Evolutionary conservation across 768 basidiomycete species (phyloP).

Genomic region (Paxillus rubicundulus): DNA sequence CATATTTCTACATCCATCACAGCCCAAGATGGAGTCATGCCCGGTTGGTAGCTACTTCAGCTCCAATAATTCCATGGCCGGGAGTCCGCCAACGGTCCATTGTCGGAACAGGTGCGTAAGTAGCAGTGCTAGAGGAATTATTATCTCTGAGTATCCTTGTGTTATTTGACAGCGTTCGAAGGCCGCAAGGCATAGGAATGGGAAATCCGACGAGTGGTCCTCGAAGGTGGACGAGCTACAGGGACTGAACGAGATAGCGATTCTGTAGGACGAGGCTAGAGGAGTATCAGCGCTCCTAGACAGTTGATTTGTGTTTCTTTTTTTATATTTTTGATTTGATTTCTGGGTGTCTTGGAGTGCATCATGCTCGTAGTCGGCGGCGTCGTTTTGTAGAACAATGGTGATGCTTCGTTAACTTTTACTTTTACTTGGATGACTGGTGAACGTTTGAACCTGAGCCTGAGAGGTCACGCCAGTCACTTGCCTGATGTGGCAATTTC

Average conservation of each 20-base stretch:
- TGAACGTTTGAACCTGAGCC: too few species aligned
- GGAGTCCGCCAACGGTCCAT: not conserved
- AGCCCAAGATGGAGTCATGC: not conserved
- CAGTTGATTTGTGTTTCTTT: not conserved
- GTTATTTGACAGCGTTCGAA: not conserved
- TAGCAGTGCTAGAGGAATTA: not conserved
- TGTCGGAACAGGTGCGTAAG: slow-evolving; percentile 15
- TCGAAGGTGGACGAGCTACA: slow-evolving; percentile 7
- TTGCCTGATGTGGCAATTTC: slow-evolving; percentile 15
- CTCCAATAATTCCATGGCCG: not conserved
- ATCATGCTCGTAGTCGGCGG: too few species aligned
- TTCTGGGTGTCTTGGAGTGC: too few species aligned
- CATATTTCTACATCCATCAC: not conserved
- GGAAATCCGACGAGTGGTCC: not conserved
- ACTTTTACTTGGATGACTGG: too few species aligned
- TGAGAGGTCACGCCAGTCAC: slow-evolving; percentile 10
- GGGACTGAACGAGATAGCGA: slow-evolving; percentile 4
- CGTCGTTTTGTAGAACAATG: too few species aligned
- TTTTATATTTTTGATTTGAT: too few species aligned
- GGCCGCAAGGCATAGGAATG: not conserved
- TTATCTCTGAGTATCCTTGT: not conserved
- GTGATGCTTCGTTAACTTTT: too few species aligned
- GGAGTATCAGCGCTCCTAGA: not conserved
- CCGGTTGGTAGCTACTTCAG: not conserved
- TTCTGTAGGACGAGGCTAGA: not conserved